A percentile compares a stretch with the other conserved stretches of the same genome.
These are phyloP conservation scores for Fusarium succisae DNA, from an alignment of 2,329 filamentous ascomycete genomes.

Conservation along the genomic window DNA sequence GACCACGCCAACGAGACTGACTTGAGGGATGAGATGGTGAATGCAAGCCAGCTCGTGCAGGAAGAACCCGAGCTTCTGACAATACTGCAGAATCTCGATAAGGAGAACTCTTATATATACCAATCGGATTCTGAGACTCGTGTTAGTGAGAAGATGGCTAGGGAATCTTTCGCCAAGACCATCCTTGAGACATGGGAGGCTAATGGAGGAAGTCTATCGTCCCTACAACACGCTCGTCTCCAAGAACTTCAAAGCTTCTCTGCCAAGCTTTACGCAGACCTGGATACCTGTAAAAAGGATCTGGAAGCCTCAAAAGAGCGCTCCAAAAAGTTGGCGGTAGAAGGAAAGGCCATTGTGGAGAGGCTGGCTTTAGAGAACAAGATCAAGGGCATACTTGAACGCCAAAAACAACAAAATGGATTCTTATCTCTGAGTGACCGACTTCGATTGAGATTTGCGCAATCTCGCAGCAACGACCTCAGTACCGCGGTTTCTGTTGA, in stretches of 20 bases:
- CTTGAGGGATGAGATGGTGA: fast-evolving
- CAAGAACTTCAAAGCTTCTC: neutral
- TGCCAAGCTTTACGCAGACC: neutral
- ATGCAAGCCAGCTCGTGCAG: neutral
- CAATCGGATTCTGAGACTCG: neutral
- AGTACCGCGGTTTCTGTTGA: fast-evolving
- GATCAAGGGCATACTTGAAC: neutral
- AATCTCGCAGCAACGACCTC: neutral
- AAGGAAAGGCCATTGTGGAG: neutral
- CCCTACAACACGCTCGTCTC: neutral
- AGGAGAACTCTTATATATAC: neutral
- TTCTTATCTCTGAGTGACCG: neutral
- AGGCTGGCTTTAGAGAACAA: neutral
- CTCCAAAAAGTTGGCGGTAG: neutral
- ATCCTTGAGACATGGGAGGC: neutral
- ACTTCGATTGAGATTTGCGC: neutral
- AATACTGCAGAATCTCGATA: fast-evolving
- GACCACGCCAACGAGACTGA: fast-evolving
- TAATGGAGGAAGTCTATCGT: neutral
- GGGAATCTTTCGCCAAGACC: neutral
- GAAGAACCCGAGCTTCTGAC: fast-evolving
- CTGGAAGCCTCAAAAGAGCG: neutral
- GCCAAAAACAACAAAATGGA: neutral
- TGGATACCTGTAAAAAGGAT: neutral
- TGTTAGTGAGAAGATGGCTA: neutral